These are phyloP conservation scores for Lactarius pseudohatsudake DNA, from an alignment of 768 basidiomycete genomes.

Conservation along the genomic window DNA sequence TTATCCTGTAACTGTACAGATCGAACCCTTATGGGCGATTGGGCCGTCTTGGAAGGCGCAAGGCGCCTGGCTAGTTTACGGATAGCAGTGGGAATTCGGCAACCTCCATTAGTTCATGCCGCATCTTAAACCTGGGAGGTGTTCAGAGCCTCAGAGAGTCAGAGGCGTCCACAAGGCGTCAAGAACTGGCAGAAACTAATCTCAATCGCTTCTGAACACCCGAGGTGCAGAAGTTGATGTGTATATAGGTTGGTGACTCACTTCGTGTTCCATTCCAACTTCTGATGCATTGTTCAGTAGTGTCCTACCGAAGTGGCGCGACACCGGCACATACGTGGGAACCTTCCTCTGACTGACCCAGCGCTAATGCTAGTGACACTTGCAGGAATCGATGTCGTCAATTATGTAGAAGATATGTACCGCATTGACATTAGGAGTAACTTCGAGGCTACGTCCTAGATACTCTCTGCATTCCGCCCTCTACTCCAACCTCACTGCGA, in stretches of 20 bases:
- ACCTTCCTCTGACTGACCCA: not conserved
- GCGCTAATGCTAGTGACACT: no score
- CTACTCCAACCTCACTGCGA: constrained; percentile 21
- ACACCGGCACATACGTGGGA: not conserved
- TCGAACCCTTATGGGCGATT: no score
- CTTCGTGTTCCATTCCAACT: not conserved
- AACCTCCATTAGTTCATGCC: no score
- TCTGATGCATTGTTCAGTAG: not conserved
- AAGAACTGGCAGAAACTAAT: no score
- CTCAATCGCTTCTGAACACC: no score
- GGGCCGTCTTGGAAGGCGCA: not conserved
- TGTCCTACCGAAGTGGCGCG: not conserved
- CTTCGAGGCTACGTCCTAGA: constrained; percentile 23
- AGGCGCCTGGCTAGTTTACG: not conserved
- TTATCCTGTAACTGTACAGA: no score
- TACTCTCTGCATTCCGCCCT: constrained; percentile 27
- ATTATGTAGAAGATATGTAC: not conserved
- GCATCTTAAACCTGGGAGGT: no score
- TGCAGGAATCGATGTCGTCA: not conserved
- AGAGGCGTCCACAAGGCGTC: no score
- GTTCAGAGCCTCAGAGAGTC: no score
- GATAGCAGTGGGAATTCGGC: not conserved
- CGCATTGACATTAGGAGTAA: not conserved
- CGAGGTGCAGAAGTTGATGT: not conserved
- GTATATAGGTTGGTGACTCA: not conserved